These are phyloP conservation scores for Hydnum rufescens DNA, from an alignment of 768 basidiomycete species.

Conservation along the genomic window DNA sequence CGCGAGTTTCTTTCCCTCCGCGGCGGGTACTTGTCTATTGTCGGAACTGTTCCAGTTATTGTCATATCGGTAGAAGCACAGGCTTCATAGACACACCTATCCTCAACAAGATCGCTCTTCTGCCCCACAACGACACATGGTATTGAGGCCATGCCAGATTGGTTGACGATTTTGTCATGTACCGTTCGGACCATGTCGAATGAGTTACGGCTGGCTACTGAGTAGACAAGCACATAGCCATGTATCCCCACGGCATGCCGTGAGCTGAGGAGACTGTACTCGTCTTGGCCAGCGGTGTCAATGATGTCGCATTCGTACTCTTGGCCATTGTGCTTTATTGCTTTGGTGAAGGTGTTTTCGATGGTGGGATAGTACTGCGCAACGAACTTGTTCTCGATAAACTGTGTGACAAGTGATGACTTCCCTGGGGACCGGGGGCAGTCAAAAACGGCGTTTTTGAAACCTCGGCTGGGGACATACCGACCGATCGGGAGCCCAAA, in stretches of 20 bases:
- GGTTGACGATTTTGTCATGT: constrained; percentile 84
- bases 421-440: constrained; percentile 43
- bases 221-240: constrained; percentile 92
- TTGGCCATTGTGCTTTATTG: constrained; percentile 65
- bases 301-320: constrained; percentile 96
- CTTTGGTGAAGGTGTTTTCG: constrained; percentile 73
- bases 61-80: constrained; percentile 17
- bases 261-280: constrained; percentile 82
- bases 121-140: constrained; percentile 91
- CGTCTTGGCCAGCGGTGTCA: constrained; percentile 96
- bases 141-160: constrained; percentile 62
- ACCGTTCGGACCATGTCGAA: constrained; percentile 92
- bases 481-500: constrained; percentile 73
- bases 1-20: constrained; percentile 62
- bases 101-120: constrained; percentile 57
- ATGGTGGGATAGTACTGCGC: constrained; percentile 94
- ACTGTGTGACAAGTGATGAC: constrained; percentile 82
- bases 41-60: constrained; percentile 7
- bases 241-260: constrained; percentile 95
- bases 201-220: constrained; percentile 68
- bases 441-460: background rate
- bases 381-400: constrained; percentile 79
- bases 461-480: constrained; percentile 26
- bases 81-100: constrained; percentile 35
- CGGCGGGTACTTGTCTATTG: constrained; percentile 48